Evolutionary conservation across 805 yeast genomes (phyloP), one percentile per base, ranked within the genome.

Genomic region (Jamesozyma lodderae): DNA sequence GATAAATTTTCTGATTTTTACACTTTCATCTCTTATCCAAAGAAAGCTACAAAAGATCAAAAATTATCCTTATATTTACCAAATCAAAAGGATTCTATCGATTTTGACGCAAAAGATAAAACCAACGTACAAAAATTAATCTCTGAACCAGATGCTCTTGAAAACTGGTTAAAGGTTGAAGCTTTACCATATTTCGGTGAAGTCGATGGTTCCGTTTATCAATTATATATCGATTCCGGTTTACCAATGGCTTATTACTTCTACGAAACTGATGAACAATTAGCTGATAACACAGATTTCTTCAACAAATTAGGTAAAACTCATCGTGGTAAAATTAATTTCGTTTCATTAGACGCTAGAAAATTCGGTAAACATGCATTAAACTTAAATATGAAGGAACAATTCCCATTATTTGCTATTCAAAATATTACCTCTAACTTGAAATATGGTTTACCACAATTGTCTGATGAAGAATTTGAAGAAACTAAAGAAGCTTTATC

Each of bases 171-270:
- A 8, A 47, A 42, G 21, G 41, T 42, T n/a, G 51, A 55, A 42
- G 42, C 57, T 20, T 44, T 55, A 29, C 59, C 59, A 24, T 46
- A 42, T 33, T 55, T 55, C 21, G 58, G 53, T 57, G 96, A 87
- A 64, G 76, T 92, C 47, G 77, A 77, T 55, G 92, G 94, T 48
- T 69, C 74, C 41, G 81, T 94, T 47, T 92, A 81, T 73, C 67
- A 73, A 63, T 58, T 70, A 27, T 92, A 88, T 70, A 75, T 83
- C 72, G 66, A 70, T 42, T 66, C 86, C 41, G 73, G 76, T 30
- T 49, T 77, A 41, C 98, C 98, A 46, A 67, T 92, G 51, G 94
- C 86, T 40, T 92, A 88, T 71, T 77, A 83, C 62, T 92, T 92
- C 69, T 85, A 82, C 68, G 78, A 73, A 47, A 63, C 72, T 34